These are phyloP conservation scores for Metschnikowia henanensis DNA, from an alignment of 805 yeast genomes.

Conservation along the genomic window DNA sequence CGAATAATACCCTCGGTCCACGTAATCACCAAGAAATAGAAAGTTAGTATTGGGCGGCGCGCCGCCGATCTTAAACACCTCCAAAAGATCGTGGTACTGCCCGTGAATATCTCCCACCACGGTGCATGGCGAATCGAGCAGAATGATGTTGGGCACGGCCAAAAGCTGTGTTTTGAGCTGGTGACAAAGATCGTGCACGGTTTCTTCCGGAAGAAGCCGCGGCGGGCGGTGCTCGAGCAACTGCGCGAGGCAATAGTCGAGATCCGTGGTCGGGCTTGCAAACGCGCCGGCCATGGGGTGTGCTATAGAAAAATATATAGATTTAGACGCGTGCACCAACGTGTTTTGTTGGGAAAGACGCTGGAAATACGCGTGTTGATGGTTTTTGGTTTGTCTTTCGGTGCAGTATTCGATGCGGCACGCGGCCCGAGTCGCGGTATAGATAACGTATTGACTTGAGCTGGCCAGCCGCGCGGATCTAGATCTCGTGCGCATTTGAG, in stretches of 20 bases:
- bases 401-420: too few species aligned
- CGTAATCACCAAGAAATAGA: conserved; percentile 92
- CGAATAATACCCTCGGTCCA: conserved; percentile 91
- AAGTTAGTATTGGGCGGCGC: conserved; percentile 92
- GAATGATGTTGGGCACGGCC: conserved; percentile 83
- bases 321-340: too few species aligned
- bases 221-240: conserved; percentile 44
- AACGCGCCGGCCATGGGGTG: conserved; percentile 15
- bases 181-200: conserved; percentile 36
- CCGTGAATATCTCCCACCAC: conserved; percentile 98
- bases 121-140: conserved; percentile 82
- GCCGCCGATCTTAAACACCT: conserved; percentile 93
- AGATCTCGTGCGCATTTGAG: too few species aligned
- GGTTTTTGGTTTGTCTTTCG: too few species aligned
- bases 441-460: too few species aligned
- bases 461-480: too few species aligned
- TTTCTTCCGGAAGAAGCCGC: conserved; percentile 39
- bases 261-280: conserved; percentile 34
- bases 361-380: too few species aligned
- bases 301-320: too few species aligned
- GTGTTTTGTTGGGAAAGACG: too few species aligned
- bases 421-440: too few species aligned
- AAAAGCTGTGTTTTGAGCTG: conserved; percentile 80
- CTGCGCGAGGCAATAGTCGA: conserved; percentile 44
- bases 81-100: conserved; percentile 90